Evolutionary conservation across 208 protist genomes (phyloP).

Genomic region (Trypanosomatidae sp.): DNA sequence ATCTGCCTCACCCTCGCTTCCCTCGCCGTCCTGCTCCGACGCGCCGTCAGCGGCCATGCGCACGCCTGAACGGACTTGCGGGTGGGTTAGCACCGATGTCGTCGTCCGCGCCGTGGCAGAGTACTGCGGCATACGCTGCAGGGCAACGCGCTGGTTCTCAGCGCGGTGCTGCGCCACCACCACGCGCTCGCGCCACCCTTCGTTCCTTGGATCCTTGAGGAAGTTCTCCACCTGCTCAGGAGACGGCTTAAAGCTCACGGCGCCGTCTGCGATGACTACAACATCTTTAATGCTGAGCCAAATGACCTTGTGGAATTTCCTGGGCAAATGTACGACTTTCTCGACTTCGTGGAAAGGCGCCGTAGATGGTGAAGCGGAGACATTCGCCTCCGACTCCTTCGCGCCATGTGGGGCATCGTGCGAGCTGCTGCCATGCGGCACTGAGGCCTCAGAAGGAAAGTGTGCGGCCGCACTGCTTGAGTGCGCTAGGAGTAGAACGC

Average conservation of each 20-base stretch:
- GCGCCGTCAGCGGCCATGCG: conserved; percentile 12
- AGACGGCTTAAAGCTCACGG: conserved; percentile 72
- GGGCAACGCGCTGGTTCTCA: conserved; percentile 31
- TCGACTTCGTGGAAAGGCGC: conserved; percentile 14
- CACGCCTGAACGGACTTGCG: conserved; percentile 12
- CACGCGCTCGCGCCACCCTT: conserved; percentile 43
- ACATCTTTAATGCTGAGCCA: conserved; percentile 81
- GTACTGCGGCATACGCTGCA: conserved; percentile 59
- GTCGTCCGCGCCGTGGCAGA: conserved; percentile 47
- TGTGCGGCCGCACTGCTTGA: background rate
- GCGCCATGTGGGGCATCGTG: background rate
- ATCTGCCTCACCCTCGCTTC: conserved; percentile 13
- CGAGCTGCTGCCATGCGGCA: background rate
- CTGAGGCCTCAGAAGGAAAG: background rate
- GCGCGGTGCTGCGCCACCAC: conserved; percentile 39
- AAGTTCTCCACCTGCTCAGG: conserved; percentile 76
- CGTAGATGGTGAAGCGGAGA: background rate
- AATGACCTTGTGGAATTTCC: conserved; percentile 91
- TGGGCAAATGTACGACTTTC: conserved; percentile 61
- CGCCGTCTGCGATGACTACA: conserved; percentile 62
- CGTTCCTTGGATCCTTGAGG: conserved; percentile 34
- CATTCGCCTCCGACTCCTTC: background rate
- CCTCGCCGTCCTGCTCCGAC: background rate
- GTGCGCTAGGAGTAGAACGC: conserved; percentile 37
- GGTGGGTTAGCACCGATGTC: conserved; percentile 42